Evolutionary conservation across 352 stramenopile genomes (phyloP), one percentile per base, ranked within the genome.

Genomic region (Pythium aphanidermatum): DNA sequence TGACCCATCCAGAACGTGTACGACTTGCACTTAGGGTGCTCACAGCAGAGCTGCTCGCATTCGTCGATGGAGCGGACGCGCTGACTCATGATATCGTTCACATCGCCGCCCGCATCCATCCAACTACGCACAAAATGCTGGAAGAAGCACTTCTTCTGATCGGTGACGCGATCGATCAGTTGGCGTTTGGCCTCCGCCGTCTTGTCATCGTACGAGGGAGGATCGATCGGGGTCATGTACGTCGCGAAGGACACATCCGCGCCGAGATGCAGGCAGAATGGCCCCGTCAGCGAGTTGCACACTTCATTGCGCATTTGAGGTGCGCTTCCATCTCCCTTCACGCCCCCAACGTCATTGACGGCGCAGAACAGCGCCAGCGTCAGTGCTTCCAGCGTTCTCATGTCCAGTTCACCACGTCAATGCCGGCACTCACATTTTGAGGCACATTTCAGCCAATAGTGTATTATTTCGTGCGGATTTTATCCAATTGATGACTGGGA

Each of bases 1-100:
- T 58, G 54, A 5, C 67, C 68, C 35, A 67, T 75, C 73, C 75
- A 88, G 42, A 86, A 84, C 12, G 70, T 84, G 50, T 81, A 88
- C 27, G 73, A 86, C 27, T 68, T 54, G 51, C 75, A 88, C 25
- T 70, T 51, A 0, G 70, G 37, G 35, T 88, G 66, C 8, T 65
- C 60, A 37, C 75, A 88, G 52, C 75, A 88, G 12, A 88, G 51
- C 35, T 57, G 35, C 36, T 88, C 75, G 41, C 75, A 88, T 27
- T 84, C 75, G 32, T 86, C 70, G 40, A 79, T 70, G 8, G 34
- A 74, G 13, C 35, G 23, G n/a, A 84, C 70, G 43, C 65, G 46
- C 44, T 79, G 62, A 46, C 56, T 77, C 63, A 83, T 66, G 32
- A 88, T 21, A 50, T 88, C 75, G 64, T 83, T 74, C 26, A 43